Evolutionary conservation across 371 early-diverging fungal species (phyloP).

Genomic region (Rhizomucor pusillus): DNA sequence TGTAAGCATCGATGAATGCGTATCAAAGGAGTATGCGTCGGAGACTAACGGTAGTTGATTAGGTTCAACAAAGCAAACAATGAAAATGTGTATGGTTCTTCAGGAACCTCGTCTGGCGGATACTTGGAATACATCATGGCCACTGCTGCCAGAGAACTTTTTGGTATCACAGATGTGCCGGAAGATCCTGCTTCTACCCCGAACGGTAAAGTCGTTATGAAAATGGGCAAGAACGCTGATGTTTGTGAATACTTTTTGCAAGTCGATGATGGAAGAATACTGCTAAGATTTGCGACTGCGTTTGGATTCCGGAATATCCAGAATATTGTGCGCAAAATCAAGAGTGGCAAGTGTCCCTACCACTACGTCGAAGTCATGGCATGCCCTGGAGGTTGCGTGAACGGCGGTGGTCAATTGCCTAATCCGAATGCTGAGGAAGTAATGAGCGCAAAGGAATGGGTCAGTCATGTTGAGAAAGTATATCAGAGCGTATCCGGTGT

Average conservation of each 20-base stretch:
- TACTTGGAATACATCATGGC: conserved; percentile 84
- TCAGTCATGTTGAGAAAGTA: conserved; percentile 49
- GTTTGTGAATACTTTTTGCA: conserved; percentile 68
- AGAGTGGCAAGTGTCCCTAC: conserved; percentile 65
- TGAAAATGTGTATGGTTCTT: conserved; percentile 50
- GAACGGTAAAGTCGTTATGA: conserved; percentile 41
- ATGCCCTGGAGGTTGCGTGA: conserved; percentile 90
- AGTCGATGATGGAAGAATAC: conserved; percentile 41
- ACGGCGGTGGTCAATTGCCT: conserved; percentile 86
- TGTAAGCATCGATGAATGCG: conserved; percentile 22
- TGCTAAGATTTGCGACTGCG: conserved; percentile 78
- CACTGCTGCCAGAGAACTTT: conserved; percentile 77
- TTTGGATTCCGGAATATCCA: conserved; percentile 98
- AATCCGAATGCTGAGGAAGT: conserved; percentile 37
- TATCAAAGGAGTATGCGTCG: background rate
- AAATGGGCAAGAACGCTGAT: conserved; percentile 81
- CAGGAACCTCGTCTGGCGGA: conserved; percentile 90
- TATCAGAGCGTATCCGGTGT: conserved; percentile 51
- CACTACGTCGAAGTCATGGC: conserved; percentile 98
- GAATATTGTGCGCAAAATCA: conserved; percentile 87
- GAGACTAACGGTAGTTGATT: background rate
- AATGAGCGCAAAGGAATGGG: conserved; percentile 64
- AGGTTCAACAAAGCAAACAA: conserved; percentile 48
- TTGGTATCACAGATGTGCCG: conserved; percentile 56
- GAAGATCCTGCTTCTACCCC: conserved; percentile 19